Percentiles rank a stretch among this genome's conserved stretches.
Evolutionary conservation across 176 grass and related monocot species (phyloP).

Genomic region (Chloris gayana): DNA sequence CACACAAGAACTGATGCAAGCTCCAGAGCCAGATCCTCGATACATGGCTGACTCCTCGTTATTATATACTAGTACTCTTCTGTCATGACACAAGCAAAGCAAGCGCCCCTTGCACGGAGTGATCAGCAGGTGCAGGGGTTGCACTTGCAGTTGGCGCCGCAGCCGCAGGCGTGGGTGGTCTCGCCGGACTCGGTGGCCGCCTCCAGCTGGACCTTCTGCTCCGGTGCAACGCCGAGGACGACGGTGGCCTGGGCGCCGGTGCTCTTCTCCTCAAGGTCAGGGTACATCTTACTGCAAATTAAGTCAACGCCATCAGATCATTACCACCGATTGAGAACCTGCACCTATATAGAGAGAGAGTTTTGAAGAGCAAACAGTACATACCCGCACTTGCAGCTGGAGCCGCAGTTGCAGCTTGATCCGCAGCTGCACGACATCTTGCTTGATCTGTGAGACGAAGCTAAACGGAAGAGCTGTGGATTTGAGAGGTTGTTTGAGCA

Average conservation of each 20-base stretch:
- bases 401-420: constrained; percentile 43
- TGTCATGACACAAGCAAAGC: not conserved
- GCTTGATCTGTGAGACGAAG: not conserved
- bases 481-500: too few species aligned
- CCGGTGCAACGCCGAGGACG: constrained; percentile 19
- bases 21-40: not conserved
- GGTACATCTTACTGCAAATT: too few species aligned
- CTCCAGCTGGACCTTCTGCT: constrained; percentile 42
- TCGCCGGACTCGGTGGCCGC: constrained; percentile 22
- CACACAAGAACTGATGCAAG: not conserved
- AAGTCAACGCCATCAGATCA: too few species aligned
- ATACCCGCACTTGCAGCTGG: not conserved
- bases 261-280: constrained; percentile 29
- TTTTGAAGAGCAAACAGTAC: not conserved
- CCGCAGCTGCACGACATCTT: constrained; percentile 51
- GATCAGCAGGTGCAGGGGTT: constrained; percentile 6
- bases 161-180: constrained; percentile 38
- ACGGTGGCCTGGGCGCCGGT: constrained; percentile 16
- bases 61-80: not conserved
- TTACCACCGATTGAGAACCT: too few species aligned
- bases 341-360: too few species aligned
- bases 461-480: not conserved
- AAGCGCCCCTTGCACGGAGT: too few species aligned
- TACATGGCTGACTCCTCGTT: not conserved
- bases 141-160: constrained; percentile 4